Percentiles rank a stretch among this genome's conserved stretches.
Evolutionary conservation across 1,284 basidiomycete genomes (phyloP).

Genomic region (Pholiota adiposa): DNA sequence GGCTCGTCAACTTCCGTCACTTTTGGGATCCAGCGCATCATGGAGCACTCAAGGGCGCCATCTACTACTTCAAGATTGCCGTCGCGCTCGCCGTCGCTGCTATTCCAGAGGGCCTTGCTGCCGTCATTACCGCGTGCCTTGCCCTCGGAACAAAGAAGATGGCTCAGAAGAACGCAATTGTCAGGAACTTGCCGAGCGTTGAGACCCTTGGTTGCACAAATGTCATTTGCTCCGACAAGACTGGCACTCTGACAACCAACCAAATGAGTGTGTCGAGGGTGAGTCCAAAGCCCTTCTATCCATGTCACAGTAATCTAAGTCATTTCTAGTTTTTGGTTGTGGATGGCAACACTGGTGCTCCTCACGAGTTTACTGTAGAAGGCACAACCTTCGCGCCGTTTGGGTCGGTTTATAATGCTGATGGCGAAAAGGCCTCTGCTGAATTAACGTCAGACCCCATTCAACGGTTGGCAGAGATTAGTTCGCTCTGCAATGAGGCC

Average conservation of each 20-base stretch:
- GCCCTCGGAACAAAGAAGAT: constrained; percentile 97
- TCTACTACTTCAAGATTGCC: constrained; percentile 98
- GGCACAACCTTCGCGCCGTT: constrained; percentile 89
- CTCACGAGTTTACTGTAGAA: constrained; percentile 80
- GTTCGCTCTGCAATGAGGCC: constrained; percentile 91
- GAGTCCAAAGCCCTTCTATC: constrained; percentile 53
- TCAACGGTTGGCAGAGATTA: constrained; percentile 85
- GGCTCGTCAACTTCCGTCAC: constrained; percentile 94
- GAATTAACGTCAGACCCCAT: constrained; percentile 75
- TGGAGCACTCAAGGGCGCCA: constrained; percentile 87
- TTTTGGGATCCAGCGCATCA: constrained; percentile 93
- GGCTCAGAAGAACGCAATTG: constrained; percentile 97
- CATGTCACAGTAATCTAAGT: constrained; percentile 14
- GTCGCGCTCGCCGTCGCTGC: constrained; percentile 96
- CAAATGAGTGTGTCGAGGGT: constrained; percentile 94
- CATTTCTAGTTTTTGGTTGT: constrained; percentile 73
- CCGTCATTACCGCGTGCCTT: constrained; percentile 95
- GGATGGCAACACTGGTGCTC: constrained; percentile 53
- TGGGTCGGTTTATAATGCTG: constrained; percentile 71
- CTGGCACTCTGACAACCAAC: constrained; percentile 93
- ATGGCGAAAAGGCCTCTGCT: constrained; percentile 58
- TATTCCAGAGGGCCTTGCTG: constrained; percentile 94
- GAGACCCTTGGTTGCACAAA: constrained; percentile 97
- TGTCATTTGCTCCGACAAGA: constrained; percentile 98
- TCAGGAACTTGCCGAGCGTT: constrained; percentile 93